Evolutionary conservation across 441 rosid species (phyloP).

Genomic region (Erysimum cheiri): DNA sequence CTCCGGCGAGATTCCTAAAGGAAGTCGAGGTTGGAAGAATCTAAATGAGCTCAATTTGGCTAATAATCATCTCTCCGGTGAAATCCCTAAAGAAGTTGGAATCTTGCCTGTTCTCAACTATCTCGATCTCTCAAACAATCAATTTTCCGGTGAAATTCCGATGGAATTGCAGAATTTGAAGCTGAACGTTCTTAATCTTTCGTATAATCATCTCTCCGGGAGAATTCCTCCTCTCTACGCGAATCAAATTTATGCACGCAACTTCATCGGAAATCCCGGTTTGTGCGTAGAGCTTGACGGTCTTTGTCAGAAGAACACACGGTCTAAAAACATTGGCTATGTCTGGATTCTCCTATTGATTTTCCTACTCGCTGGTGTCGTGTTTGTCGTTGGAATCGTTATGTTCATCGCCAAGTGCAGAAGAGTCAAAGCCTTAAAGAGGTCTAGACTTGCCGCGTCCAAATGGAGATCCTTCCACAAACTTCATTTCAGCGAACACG

Average conservation of each 20-base stretch:
- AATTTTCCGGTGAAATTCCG: slow-evolving; percentile 61
- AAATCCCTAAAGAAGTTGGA: slow-evolving; percentile 60
- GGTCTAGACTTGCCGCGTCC: slow-evolving; percentile 37
- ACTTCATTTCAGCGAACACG: slow-evolving; percentile 62
- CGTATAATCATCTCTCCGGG: slow-evolving; percentile 62
- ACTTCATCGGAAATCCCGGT: slow-evolving; percentile 63
- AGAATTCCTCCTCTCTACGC: slow-evolving; percentile 60
- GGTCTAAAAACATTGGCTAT: slow-evolving; percentile 44
- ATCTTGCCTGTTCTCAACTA: slow-evolving; percentile 64
- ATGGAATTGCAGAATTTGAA: slow-evolving; percentile 64
- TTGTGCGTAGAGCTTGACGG: slow-evolving; percentile 57
- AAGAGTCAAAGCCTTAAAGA: slow-evolving; percentile 50
- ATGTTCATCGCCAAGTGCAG: slow-evolving; percentile 58
- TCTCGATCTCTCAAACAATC: slow-evolving; percentile 67
- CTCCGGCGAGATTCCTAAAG: slow-evolving; percentile 58
- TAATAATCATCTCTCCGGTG: slow-evolving; percentile 56
- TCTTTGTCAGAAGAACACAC: slow-evolving; percentile 49
- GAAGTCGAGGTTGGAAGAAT: slow-evolving; percentile 48
- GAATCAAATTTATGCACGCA: slow-evolving; percentile 45
- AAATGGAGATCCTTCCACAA: slow-evolving; percentile 78
- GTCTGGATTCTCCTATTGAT: slow-evolving; percentile 59
- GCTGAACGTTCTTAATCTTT: slow-evolving; percentile 63
- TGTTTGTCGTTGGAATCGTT: slow-evolving; percentile 53
- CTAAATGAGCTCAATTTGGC: slow-evolving; percentile 68
- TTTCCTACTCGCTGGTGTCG: slow-evolving; percentile 56